Conservation (phyloP, 225 moss, liverwort and hornwort genomes). For the Neckera pumila region DNA sequence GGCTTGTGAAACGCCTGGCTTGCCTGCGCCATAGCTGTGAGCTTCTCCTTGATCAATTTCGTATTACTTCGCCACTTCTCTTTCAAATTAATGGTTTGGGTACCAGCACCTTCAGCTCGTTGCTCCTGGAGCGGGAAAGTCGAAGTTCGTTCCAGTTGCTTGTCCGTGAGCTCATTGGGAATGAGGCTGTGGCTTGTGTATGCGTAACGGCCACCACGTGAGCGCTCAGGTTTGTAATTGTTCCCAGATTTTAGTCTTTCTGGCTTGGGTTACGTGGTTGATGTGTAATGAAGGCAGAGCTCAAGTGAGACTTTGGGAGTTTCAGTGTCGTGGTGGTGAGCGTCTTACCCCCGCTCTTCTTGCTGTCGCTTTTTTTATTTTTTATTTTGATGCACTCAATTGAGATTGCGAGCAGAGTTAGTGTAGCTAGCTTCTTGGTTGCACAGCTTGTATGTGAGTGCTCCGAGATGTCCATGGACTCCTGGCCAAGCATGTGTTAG, state of each 20-base stretch:
- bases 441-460: not conserved
- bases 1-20: not conserved
- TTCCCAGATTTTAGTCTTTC: not conserved
- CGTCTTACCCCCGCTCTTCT: not conserved
- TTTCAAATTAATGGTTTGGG: not conserved
- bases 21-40: not conserved
- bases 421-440: not conserved
- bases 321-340: not conserved
- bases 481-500: not conserved
- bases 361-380: not conserved
- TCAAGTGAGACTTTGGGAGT: not conserved
- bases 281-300: not conserved
- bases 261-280: not conserved
- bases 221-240: not conserved
- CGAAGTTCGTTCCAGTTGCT: not conserved
- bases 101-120: not conserved
- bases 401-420: not conserved
- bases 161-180: not conserved
- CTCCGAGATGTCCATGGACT: not conserved
- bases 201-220: not conserved
- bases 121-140: not conserved
- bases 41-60: not conserved
- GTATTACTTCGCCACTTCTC: not conserved
- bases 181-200: not conserved
- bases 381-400: not conserved